Evolutionary conservation across 2,329 filamentous ascomycete species (phyloP), one percentile per base, ranked within the genome.

Genomic region (Claviceps pazoutovae): DNA sequence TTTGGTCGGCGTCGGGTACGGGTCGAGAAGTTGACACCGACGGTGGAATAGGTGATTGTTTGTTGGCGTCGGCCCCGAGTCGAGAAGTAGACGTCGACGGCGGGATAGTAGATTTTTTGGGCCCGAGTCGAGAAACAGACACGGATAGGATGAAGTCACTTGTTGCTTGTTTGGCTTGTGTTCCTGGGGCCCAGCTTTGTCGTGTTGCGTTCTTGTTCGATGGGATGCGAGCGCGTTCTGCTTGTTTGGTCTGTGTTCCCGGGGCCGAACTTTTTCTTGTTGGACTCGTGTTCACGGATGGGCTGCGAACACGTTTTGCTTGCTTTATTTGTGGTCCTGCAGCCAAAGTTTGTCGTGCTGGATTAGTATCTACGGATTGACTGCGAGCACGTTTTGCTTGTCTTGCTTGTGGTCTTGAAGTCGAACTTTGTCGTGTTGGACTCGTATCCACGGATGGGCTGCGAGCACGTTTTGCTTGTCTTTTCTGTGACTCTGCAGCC

Each of bases 91-190:
- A 30, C 6, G 26, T 9, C 26, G 26, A 30, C 26, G 55, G 52
- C 2, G 53, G 51, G 3, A 55, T 52, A 1, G 57, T 55, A 3
- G 61, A 55, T 5, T 56, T 56, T n/a, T 50, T 49, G 43, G 51
- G 53, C 1, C 54, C 51, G 9, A 58, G 50, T 23, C 57, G 53
- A 4, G 57, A 56, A 9, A 59, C 62, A 2, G 57, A 44, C 30
- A 34, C 30, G 30, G 30, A 34, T 34, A 9, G 3, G 4, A 11
- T 34, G 30, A 9, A 34, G 30, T 34, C 30, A 34, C 9, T 9
- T 34, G 30, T 34, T 11, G 14, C 53, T 52, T 41, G 26, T 34
- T 7, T 17, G 16, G 38, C 9, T 48, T n/a, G 48, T 37, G 4
- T 21, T 30, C 13, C 46, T n/a, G 1, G 43, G 46, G n/a, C 26